Base-by-base conservation (phyloP, 352 stramenopile genomes). In the Peronosclerospora sorghi region DNA sequence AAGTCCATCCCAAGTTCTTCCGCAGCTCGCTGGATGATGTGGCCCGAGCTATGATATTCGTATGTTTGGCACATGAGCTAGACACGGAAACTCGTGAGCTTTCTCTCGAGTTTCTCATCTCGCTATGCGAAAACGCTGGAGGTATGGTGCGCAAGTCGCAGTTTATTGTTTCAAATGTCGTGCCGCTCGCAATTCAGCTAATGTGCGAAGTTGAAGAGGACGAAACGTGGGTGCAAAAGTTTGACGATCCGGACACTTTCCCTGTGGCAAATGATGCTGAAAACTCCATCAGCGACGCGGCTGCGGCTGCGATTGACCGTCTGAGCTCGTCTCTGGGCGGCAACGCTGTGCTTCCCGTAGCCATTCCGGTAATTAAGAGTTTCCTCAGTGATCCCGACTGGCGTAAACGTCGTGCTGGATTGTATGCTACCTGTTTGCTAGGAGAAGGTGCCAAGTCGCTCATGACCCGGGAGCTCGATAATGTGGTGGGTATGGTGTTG, bases 1-100 rank as follows among this genome's bases (percentile, higher is more conserved):
- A 86, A 43, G 56, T 81, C 35, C 80, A 92, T 52, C 75, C 80
- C 13, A 85, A 78, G 45, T 88, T 92, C 59, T 88, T 92, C 58
- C 69, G 73, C 54, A 61, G 63, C 37, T 54, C 71, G 36, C 53
- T 89, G 41, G 74, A 86, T 42, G 68, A 81, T 37, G 65, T 87
- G 23, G 68, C 63, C 15, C 73, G 73, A 30, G 80, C 75, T 18
- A 90, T 93, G 75, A 65, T 93, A 57, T 79, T 83, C 41, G 66
- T 90, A 45, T 71, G 65, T 37, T 76, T 71, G 32, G 58, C 72
- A 19, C 69, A 83, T 40, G 52, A 64, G 21, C 48, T 90, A 5
- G 77, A 87, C 48, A 50, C 60, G 8, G 80, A 90, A 38, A 86
- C 75, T 10, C 77, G 80, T 32, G 73, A 87, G 37, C 66, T 93